A percentile compares a stretch with the other conserved stretches of the same genome.
phyloP scores from a whole-genome alignment of 805 yeast species.

The Hanseniaspora pseudoguilliermondii region DNA sequence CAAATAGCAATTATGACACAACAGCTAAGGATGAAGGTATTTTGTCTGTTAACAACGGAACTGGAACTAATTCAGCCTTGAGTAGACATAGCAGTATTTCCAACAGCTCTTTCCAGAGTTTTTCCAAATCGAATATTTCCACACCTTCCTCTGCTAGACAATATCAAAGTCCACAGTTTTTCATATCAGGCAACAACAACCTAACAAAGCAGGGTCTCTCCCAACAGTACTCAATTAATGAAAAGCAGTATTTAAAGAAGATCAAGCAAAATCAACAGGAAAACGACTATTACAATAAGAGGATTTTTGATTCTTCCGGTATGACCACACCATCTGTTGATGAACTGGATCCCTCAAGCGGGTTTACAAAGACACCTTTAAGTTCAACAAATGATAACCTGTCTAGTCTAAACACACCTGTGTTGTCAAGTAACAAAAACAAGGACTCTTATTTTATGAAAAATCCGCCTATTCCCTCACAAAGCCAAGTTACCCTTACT shows the following conservation, averaged over 20 bases:
- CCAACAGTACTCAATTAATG: slow-evolving; percentile 14
- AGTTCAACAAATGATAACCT: neutral
- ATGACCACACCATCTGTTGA: slow-evolving; percentile 2
- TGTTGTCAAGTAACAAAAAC: neutral
- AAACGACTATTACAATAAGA: slow-evolving; percentile 12
- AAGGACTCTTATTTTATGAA: slow-evolving; percentile 5
- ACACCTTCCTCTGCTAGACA: slow-evolving; percentile 7
- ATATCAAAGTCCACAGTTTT: neutral
- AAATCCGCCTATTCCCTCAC: neutral
- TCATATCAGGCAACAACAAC: neutral
- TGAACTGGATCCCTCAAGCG: neutral
- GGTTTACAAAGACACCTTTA: neutral
- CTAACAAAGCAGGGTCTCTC: neutral
- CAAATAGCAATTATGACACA: neutral
- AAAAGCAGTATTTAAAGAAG: slow-evolving; percentile 15
- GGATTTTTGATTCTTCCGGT: slow-evolving; percentile 5
- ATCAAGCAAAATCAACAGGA: slow-evolving; percentile 10
- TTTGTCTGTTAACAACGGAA: neutral
- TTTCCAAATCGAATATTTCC: neutral
- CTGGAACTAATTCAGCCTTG: neutral
- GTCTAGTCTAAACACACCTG: neutral
- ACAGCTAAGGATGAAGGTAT: neutral
- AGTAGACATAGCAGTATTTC: slow-evolving; percentile 3
- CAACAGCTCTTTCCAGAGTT: neutral
- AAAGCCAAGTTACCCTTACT: neutral